Evolutionary conservation across 2,329 filamentous ascomycete genomes (phyloP), one percentile per base, ranked within the genome.

Genomic region (Alternaria gansuensis): DNA sequence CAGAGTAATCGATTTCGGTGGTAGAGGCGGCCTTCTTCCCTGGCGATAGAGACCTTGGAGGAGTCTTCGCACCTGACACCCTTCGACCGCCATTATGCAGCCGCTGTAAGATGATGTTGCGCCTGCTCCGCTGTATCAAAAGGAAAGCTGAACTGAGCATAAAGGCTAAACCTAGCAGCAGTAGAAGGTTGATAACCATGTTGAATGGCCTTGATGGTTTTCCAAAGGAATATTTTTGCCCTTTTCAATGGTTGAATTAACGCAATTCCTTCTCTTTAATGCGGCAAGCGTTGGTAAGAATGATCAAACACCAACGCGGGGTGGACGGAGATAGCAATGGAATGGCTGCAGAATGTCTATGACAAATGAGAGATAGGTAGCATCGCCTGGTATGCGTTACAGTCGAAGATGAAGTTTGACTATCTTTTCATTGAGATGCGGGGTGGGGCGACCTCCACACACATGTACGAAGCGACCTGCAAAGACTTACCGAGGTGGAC

Each of bases 1-100:
- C 75, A n/a, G 69, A 76, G 71, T 84, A 85, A 14, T 59, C 49
- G 7, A 41, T 39, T 51, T 78, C 74, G 14, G 75, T 62, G 3
- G 71, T 58, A 50, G 74, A 73, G 13, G 67, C 69, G 24, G 39
- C 72, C 56, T 50, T 77, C 69, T 82, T 83, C n/a, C 79, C 77
- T 2, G 82, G 82, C 1, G 83, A 84, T 9, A 85, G 64, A 2
- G 83, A 85, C 50, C 80, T 79, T 37, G 84, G 82, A 40, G 84
- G 83, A n/a, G 83, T 85, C 60, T 75, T 77, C 10, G 82, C 79
- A 29, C 77, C 79, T n/a, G 82, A 82, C n/a, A 75, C 66, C 61
- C 78, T 79, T 55, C 79, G 77, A 40, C 75, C 74, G 48, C 75
- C 77, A 50, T 80, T 63, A 23, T 68, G 69, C 5, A 84, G 58